These are phyloP conservation scores for Papilionanthe hybrid DNA, from an alignment of 116 monocot species.

Conservation along the genomic window DNA sequence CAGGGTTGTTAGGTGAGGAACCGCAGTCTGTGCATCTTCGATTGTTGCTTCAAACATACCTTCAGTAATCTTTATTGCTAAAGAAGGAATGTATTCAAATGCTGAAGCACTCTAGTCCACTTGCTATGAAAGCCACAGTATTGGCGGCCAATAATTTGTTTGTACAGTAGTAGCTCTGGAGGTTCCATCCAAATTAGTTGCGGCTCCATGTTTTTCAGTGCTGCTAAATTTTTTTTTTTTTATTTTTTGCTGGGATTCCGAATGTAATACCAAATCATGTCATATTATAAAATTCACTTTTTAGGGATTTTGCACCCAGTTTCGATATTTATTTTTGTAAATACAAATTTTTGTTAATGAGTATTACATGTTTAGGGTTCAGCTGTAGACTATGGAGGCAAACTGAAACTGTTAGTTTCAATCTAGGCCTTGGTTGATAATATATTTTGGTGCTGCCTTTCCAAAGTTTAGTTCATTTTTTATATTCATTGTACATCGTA, in stretches of 20 bases:
- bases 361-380: too few relatives aligned
- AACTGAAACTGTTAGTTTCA: too few relatives aligned
- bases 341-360: neutral
- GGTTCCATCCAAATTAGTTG: neutral
- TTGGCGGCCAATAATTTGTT: neutral
- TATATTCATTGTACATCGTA: too few relatives aligned
- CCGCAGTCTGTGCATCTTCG: neutral
- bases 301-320: neutral
- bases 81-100: neutral
- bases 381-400: too few relatives aligned
- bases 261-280: neutral
- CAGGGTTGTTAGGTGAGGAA: constrained; percentile 2
- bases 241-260: neutral
- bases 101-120: neutral
- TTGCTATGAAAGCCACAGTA: neutral
- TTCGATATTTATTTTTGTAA: neutral
- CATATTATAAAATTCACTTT: neutral
- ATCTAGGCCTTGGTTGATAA: too few relatives aligned
- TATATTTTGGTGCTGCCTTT: too few relatives aligned
- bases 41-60: neutral
- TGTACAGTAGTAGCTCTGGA: neutral
- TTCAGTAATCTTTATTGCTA: neutral
- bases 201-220: neutral
- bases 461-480: too few relatives aligned
- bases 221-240: neutral